phyloP scores from a whole-genome alignment of 2,329 filamentous ascomycete species.

The Lachnum nothofagi region DNA sequence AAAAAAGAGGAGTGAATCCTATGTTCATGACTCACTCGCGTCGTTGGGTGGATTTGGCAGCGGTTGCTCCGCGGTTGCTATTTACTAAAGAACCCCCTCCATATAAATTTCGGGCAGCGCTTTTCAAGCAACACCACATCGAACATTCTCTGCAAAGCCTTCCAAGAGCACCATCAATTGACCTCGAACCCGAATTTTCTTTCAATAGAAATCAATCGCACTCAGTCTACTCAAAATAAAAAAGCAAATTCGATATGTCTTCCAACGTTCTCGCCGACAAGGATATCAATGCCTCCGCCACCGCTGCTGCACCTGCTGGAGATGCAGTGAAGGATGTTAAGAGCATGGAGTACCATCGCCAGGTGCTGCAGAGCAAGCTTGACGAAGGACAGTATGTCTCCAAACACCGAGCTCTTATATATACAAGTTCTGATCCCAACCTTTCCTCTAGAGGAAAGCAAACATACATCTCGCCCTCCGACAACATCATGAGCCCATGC shows the following conservation, averaged over 20 bases:
- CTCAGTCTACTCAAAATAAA: conserved; percentile 2
- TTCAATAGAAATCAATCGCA: not conserved
- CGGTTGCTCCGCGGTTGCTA: conserved; percentile 4
- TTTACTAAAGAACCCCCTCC: not conserved
- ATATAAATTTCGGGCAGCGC: not conserved
- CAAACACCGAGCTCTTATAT: too few species aligned
- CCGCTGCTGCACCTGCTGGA: conserved; percentile 26
- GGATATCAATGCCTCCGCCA: conserved; percentile 57
- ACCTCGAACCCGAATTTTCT: not conserved
- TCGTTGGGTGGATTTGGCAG: too few species aligned
- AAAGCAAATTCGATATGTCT: conserved; percentile 43
- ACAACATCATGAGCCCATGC: conserved; percentile 83
- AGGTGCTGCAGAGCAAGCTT: conserved; percentile 68
- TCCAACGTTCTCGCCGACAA: conserved; percentile 57
- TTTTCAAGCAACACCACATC: conserved; percentile 5
- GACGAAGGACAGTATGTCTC: conserved; percentile 57
- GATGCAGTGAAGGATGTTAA: conserved; percentile 41
- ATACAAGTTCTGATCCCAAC: conserved; percentile 6
- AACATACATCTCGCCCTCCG: conserved; percentile 73
- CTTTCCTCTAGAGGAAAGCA: conserved; percentile 29
- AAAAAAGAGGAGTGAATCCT: too few species aligned
- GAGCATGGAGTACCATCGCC: conserved; percentile 73
- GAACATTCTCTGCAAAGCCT: not conserved
- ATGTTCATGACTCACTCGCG: not conserved
- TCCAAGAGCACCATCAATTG: not conserved